phyloP scores from a whole-genome alignment of 805 yeast genomes.

The Ogataea corticis region DNA sequence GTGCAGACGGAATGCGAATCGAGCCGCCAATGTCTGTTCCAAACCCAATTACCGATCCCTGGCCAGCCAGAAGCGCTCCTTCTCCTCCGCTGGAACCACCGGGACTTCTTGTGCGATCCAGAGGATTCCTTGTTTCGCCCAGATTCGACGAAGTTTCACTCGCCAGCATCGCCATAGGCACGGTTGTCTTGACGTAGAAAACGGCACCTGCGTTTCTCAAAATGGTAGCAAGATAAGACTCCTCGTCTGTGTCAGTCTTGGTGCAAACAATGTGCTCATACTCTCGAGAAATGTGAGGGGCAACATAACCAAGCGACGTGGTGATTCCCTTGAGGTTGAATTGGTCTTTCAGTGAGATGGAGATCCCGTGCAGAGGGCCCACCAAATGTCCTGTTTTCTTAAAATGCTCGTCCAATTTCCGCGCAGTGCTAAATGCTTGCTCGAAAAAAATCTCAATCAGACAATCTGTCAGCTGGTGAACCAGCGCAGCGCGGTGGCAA shows the following conservation, averaged over 20 bases:
- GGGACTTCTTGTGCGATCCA: slow-evolving; percentile 37
- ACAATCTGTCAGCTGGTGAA: slow-evolving; percentile 45
- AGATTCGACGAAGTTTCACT: slow-evolving; percentile 41
- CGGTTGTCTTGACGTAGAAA: slow-evolving; percentile 44
- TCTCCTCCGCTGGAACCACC: slow-evolving; percentile 53
- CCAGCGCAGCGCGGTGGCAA: slow-evolving; percentile 43
- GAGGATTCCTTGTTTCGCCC: slow-evolving; percentile 39
- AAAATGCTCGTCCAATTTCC: slow-evolving; percentile 39
- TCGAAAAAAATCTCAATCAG: slow-evolving; percentile 44
- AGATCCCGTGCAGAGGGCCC: slow-evolving; percentile 49
- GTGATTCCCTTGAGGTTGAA: slow-evolving; percentile 39
- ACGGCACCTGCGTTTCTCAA: slow-evolving; percentile 42
- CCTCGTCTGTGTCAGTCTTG: slow-evolving; percentile 30
- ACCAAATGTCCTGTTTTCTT: slow-evolving; percentile 35
- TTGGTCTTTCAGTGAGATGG: slow-evolving; percentile 48
- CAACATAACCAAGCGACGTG: slow-evolving; percentile 42
- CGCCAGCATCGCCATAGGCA: slow-evolving; percentile 46
- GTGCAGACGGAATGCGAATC: slow-evolving; percentile 36
- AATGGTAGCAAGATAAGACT: slow-evolving; percentile 32
- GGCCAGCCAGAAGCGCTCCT: slow-evolving; percentile 36
- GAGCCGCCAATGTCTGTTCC: slow-evolving; percentile 45
- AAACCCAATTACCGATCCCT: slow-evolving; percentile 37
- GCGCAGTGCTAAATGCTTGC: slow-evolving; percentile 40
- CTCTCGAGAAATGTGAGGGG: slow-evolving; percentile 33
- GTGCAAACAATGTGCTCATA: slow-evolving; percentile 25